Evolutionary conservation across 83 land plant genomes (phyloP).

Genomic region (Isoetes engelmannii): DNA sequence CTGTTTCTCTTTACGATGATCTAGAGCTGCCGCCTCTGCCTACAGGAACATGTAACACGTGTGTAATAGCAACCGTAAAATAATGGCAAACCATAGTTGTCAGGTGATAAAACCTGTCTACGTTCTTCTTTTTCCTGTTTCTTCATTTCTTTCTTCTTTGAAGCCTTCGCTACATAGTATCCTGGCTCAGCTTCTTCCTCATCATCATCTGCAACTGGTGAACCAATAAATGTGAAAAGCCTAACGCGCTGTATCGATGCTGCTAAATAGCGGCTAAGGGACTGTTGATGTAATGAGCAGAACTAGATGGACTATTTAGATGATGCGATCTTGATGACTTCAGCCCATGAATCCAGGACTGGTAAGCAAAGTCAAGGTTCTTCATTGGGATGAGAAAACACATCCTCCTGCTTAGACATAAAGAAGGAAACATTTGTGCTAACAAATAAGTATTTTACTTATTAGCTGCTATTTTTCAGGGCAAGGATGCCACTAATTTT

Average conservation of each 20-base stretch:
- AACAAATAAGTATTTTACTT: too few relatives aligned
- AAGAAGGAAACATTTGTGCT: too few relatives aligned
- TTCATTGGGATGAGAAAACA: too few relatives aligned
- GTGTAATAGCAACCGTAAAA: not conserved
- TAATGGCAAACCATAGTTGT: not conserved
- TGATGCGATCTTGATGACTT: too few relatives aligned
- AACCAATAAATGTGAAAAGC: conserved; percentile 4
- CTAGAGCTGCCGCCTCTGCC: conserved; percentile 84
- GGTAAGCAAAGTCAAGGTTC: too few relatives aligned
- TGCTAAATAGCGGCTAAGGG: not conserved
- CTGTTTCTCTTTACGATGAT: conserved; percentile 59
- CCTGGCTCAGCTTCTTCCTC: conserved; percentile 51
- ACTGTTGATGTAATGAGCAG: not conserved
- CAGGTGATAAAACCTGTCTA: conserved; percentile 44
- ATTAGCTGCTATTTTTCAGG: too few relatives aligned
- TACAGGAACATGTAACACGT: conserved; percentile 18
- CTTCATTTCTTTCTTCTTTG: conserved; percentile 69
- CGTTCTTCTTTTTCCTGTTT: conserved; percentile 89
- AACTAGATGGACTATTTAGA: not conserved
- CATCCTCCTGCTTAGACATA: too few relatives aligned
- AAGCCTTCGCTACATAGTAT: conserved; percentile 43
- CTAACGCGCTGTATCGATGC: not conserved
- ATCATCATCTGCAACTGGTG: conserved; percentile 44
- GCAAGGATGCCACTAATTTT: too few relatives aligned
- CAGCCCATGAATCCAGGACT: too few relatives aligned